Percentiles rank a stretch among this genome's conserved stretches.
These are phyloP conservation scores for Colletotrichum orbiculare DNA, from an alignment of 2,329 filamentous ascomycete species.

Conservation along the genomic window DNA sequence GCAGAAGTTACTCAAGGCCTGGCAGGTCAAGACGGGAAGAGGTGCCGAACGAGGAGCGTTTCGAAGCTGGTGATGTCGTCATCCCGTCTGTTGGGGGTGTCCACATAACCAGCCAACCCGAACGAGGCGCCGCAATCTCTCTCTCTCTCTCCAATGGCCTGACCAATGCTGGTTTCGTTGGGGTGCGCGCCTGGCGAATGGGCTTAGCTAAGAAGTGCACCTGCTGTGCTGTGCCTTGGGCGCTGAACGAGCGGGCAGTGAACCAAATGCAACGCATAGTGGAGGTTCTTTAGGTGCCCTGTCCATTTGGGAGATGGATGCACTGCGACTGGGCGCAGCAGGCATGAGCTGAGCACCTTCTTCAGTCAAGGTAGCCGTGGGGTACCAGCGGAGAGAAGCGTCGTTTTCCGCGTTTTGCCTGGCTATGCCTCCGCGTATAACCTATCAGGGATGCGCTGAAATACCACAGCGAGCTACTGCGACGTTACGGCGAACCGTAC, in stretches of 20 bases:
- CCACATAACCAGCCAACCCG: conserved; percentile 4
- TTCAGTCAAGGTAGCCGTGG: no score
- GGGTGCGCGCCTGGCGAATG: conserved; percentile 4
- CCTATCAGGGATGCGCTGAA: conserved; percentile 8
- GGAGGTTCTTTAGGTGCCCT: conserved; percentile 5
- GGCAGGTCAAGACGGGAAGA: background rate
- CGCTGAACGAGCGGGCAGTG: conserved; percentile 18
- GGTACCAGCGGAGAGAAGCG: background rate
- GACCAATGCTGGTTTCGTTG: background rate
- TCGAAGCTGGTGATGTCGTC: conserved; percentile 24
- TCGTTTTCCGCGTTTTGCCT: conserved; percentile 6
- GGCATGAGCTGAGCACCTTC: no score
- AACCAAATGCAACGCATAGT: conserved; percentile 3
- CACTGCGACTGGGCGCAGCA: conserved; percentile 25
- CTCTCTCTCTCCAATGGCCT: conserved; percentile 6
- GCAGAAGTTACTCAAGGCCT: background rate
- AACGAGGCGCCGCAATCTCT: background rate
- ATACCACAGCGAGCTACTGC: background rate
- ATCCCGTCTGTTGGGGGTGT: conserved; percentile 6
- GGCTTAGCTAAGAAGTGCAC: background rate
- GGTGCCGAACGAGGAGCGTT: conserved; percentile 6
- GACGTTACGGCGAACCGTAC: background rate
- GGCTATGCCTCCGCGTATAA: conserved; percentile 20
- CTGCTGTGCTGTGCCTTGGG: background rate
- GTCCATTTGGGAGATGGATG: conserved; percentile 23